These are phyloP conservation scores for Ophiosphaerella narmari DNA, from an alignment of 2,329 filamentous ascomycete genomes.

Conservation along the genomic window DNA sequence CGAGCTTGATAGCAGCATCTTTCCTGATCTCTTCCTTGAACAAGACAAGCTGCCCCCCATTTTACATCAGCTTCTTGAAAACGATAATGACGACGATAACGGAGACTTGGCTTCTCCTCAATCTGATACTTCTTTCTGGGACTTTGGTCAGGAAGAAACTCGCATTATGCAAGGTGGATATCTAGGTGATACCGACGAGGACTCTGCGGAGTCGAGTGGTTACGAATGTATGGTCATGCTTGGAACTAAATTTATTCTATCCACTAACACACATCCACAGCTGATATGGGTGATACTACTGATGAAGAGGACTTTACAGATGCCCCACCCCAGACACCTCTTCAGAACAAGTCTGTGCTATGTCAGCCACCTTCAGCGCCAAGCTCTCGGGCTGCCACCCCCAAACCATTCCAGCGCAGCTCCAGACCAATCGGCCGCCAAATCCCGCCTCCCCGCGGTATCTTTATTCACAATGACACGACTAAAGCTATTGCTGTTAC, in stretches of 20 bases:
- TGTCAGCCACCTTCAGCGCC: conserved; percentile 55
- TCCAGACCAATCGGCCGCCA: conserved; percentile 31
- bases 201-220: conserved; percentile 57
- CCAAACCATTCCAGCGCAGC: conserved; percentile 45
- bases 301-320: conserved; percentile 54
- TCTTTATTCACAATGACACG: conserved; percentile 44
- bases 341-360: conserved; percentile 49
- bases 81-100: conserved; percentile 46
- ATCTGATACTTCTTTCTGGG: conserved; percentile 63
- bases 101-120: conserved; percentile 54
- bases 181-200: conserved; percentile 42
- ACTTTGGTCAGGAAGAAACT: conserved; percentile 59
- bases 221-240: conserved; percentile 60
- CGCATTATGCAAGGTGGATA: conserved; percentile 38
- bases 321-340: conserved; percentile 53
- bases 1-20: conserved; percentile 68
- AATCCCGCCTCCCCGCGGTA: conserved; percentile 39
- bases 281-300: conserved; percentile 65
- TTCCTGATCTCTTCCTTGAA: conserved; percentile 78
- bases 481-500: conserved; percentile 49
- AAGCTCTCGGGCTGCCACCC: conserved; percentile 42
- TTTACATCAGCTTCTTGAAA: conserved; percentile 75
- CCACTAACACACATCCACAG: conserved; percentile 55
- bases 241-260: conserved; percentile 19
- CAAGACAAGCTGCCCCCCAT: conserved; percentile 73